Percentiles rank a stretch among this genome's conserved stretches.
These are phyloP conservation scores for Salix suchowensis DNA, from an alignment of 345 rosid species.

Conservation along the genomic window DNA sequence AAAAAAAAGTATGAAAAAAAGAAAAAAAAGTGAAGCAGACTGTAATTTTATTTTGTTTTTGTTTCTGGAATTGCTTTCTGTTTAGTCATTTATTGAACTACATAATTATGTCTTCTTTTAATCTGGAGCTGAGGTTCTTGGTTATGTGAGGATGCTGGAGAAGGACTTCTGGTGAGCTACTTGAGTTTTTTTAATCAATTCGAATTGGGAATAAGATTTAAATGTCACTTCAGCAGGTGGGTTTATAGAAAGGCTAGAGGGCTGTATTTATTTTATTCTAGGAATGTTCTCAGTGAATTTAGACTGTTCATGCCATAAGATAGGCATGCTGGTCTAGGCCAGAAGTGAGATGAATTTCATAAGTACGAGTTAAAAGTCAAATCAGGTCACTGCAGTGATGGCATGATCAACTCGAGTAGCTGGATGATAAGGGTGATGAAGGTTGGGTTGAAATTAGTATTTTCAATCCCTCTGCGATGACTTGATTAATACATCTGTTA, in stretches of 20 bases:
- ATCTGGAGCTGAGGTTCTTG: not conserved
- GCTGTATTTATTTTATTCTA: not conserved
- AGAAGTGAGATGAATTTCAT: not conserved
- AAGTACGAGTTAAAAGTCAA: not conserved
- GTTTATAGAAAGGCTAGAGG: not conserved
- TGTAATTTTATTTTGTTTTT: not conserved
- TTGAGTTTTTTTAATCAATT: not conserved
- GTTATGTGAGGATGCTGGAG: not conserved
- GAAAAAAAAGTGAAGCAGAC: not conserved
- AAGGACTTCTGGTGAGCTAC: not conserved
- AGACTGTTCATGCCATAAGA: not conserved
- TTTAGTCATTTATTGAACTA: not conserved
- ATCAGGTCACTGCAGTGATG: not conserved
- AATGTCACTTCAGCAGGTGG: not conserved
- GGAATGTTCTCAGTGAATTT: not conserved
- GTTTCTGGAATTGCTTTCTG: not conserved
- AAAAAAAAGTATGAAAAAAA: not conserved
- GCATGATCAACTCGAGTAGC: not conserved
- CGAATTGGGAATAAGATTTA: not conserved
- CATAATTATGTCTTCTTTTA: no score
- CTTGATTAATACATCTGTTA: not conserved
- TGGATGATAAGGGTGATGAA: not conserved
- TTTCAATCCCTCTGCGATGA: not conserved
- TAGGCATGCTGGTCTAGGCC: not conserved
- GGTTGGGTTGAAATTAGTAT: not conserved